Evolutionary conservation across 106 monocot species (phyloP), one percentile per base, ranked within the genome.

Genomic region (Dendrobium catenatum): DNA sequence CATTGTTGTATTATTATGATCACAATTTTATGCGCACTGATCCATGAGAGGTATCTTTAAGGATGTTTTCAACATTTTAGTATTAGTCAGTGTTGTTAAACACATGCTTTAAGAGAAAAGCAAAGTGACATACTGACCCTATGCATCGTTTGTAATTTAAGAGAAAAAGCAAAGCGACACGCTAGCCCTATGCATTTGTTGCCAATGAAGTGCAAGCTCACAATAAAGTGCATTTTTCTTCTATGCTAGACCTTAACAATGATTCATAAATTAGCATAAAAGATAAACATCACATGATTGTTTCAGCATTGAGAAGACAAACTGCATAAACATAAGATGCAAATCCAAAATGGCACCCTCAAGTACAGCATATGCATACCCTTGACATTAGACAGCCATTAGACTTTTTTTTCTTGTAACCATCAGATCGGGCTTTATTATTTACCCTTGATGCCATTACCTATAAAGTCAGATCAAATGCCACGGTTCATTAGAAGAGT

Each of bases 391-490:
- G 64, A 20, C 78, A 77, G 68, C 82, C 82, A 13, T 31, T 82
- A 68, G 56, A 76, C 49, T 70, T 77, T 5, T 42, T 77, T 46
- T 75, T 66, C 11, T n/a, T 74, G 9, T 82, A 40, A 27, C 68
- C 33, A 22, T 66, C 82, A 64, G 83, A 80, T 42, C 13, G 16
- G 51, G 68, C 81, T 73, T 82, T 89, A 31, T 64, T 85, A 42
- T 67, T 75, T 84, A 87, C 90, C 58, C 82, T 87, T 81, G 89
- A 90, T n/a, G 81, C 51, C 90, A 89, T 96, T 27, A 88, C 81
- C 96, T 96, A 80, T 80, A 48, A 90, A 80, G 42, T 40, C 73
- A 80, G 70, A 64, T 41, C 18, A 29, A 75, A 40, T 54, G 56
- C 46, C 20, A 33, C 72, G 83, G 44, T 3, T n/a, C 20, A 84